Conservation (phyloP, 352 stramenopile genomes). For the Phytopythium helicoides region DNA sequence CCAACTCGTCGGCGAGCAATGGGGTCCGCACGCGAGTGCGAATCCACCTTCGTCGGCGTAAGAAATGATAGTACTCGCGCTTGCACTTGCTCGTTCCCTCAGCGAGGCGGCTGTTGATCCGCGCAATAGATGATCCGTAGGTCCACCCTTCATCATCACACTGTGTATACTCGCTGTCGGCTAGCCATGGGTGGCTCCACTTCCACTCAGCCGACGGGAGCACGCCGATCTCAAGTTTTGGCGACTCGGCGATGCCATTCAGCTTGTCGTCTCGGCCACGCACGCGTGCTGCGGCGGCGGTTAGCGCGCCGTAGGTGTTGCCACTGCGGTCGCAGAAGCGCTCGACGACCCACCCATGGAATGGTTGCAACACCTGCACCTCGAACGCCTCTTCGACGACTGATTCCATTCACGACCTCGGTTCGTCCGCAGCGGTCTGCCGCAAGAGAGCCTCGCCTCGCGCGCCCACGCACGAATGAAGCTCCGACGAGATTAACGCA, state of each 20-base stretch:
- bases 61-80: slow-evolving; percentile 77
- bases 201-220: slow-evolving; percentile 70
- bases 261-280: slow-evolving; percentile 46
- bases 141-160: slow-evolving; percentile 85
- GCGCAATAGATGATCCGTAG: slow-evolving; percentile 80
- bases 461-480: background rate
- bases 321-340: slow-evolving; percentile 79
- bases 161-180: slow-evolving; percentile 72
- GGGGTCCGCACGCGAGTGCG: slow-evolving; percentile 71
- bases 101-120: slow-evolving; percentile 79
- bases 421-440: background rate
- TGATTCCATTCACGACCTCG: slow-evolving; percentile 43
- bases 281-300: slow-evolving; percentile 39
- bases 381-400: slow-evolving; percentile 84
- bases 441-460: background rate
- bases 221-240: slow-evolving; percentile 56
- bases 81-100: slow-evolving; percentile 76
- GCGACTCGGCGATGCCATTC: slow-evolving; percentile 34
- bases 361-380: slow-evolving; percentile 80
- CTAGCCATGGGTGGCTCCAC: slow-evolving; percentile 79
- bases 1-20: slow-evolving; percentile 2
- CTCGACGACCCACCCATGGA: slow-evolving; percentile 76
- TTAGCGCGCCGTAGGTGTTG: slow-evolving; percentile 65
- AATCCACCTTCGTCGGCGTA: slow-evolving; percentile 75
- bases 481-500: too few species aligned